Percentiles rank a stretch among this genome's conserved stretches.
Evolutionary conservation across 2,329 filamentous ascomycete species (phyloP).

Genomic region (Phyllosticta citrichinensis): DNA sequence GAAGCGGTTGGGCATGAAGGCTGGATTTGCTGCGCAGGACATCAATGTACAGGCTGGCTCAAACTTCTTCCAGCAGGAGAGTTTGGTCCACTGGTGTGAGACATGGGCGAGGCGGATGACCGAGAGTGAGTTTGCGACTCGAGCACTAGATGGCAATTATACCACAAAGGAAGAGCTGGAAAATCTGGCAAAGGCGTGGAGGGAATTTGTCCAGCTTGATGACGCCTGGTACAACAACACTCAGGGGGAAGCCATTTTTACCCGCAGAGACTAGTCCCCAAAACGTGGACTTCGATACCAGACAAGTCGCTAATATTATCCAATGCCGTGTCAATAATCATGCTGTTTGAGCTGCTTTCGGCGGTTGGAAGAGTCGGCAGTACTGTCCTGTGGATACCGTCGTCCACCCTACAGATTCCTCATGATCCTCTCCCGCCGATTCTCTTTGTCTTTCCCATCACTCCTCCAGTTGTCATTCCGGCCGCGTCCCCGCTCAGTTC

Average conservation of each 20-base stretch:
- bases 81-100: conserved; percentile 31
- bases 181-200: conserved; percentile 29
- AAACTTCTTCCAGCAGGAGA: conserved; percentile 15
- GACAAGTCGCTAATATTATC: not conserved
- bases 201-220: conserved; percentile 31
- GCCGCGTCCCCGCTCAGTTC: not conserved
- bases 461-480: not conserved
- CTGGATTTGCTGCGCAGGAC: conserved; percentile 14
- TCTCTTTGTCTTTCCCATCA: conserved; percentile 2
- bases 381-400: too few relatives aligned
- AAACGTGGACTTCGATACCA: not conserved
- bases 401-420: not conserved
- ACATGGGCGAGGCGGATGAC: conserved; percentile 29
- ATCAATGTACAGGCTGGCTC: conserved; percentile 13
- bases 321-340: too few relatives aligned
- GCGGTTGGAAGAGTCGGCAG: too few relatives aligned
- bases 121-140: conserved; percentile 26
- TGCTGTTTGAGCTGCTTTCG: too few relatives aligned
- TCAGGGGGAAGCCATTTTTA: conserved; percentile 32
- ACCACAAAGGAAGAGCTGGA: conserved; percentile 31
- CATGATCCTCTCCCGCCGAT: conserved; percentile 1
- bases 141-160: conserved; percentile 27
- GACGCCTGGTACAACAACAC: conserved; percentile 33
- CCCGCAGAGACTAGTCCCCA: not conserved
- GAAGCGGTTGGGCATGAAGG: conserved; percentile 19